phyloP scores from a whole-genome alignment of 148 eudicot genomes.

The Cornus suecica region DNA sequence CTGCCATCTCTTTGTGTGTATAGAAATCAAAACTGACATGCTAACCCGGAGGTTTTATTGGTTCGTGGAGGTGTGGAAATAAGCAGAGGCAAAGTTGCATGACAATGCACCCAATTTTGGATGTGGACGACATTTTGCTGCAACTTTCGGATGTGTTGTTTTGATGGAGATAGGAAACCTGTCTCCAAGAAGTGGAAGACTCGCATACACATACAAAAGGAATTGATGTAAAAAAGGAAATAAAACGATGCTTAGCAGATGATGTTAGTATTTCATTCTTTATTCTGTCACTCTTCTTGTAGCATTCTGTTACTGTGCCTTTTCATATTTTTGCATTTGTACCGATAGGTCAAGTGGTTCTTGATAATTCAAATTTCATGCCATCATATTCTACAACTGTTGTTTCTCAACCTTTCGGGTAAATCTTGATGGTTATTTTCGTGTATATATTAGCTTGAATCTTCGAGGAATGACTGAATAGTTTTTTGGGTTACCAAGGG shows the following conservation, averaged over 20 bases:
- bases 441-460: no score
- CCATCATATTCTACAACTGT: background rate
- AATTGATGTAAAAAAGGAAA: constrained; percentile 3
- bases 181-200: background rate
- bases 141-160: background rate
- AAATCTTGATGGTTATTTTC: background rate
- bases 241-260: background rate
- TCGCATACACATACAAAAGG: background rate
- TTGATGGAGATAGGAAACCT: background rate
- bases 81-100: constrained; percentile 4
- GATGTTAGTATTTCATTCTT: background rate
- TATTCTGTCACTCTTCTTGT: background rate
- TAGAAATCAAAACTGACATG: constrained; percentile 16
- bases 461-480: no score
- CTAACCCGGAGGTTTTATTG: constrained; percentile 21
- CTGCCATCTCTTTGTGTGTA: background rate
- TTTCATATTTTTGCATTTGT: no score
- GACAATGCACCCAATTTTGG: constrained; percentile 11
- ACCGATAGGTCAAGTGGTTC: no score
- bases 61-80: background rate
- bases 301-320: background rate
- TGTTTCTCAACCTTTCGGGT: background rate
- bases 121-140: constrained; percentile 1
- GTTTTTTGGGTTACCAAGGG: no score
- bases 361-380: background rate